Evolutionary conservation across 176 grass and related monocot genomes (phyloP).

Genomic region (Oryza punctata): DNA sequence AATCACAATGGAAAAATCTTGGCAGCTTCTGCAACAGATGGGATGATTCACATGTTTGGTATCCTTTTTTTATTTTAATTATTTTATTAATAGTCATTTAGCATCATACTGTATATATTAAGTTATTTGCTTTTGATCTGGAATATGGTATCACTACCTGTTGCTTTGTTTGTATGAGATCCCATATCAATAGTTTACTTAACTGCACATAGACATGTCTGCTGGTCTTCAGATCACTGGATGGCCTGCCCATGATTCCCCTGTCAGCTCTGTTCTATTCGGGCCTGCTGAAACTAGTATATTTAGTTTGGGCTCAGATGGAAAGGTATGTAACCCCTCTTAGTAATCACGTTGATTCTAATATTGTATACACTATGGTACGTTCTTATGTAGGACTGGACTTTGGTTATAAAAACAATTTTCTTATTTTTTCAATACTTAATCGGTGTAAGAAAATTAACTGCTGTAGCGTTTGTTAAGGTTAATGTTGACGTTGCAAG

Average conservation of each 20-base stretch:
- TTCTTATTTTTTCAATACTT: background rate
- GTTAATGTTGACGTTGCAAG: background rate
- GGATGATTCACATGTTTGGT: constrained; percentile 99
- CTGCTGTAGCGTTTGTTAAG: background rate
- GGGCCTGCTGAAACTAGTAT: constrained; percentile 97
- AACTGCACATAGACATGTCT: constrained; percentile 83
- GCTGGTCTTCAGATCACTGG: constrained; percentile 97
- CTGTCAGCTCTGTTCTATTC: constrained; percentile 85
- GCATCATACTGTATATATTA: background rate
- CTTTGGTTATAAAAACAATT: constrained; percentile 10
- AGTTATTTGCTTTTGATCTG: constrained; percentile 20
- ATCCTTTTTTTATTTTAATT: constrained; percentile 48
- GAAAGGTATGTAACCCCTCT: constrained; percentile 65
- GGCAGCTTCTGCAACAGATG: constrained; percentile 90
- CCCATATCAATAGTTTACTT: constrained; percentile 34
- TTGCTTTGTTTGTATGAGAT: constrained; percentile 25
- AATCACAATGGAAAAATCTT: constrained; percentile 99
- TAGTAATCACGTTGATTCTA: constrained; percentile 1
- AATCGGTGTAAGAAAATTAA: constrained; percentile 24
- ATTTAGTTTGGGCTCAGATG: constrained; percentile 88
- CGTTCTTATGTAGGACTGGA: background rate
- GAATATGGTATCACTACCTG: background rate
- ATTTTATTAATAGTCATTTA: constrained; percentile 4
- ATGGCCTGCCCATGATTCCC: constrained; percentile 96
- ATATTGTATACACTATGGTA: background rate